phyloP scores from a whole-genome alignment of 805 yeast species.

The Lipomyces yamanashiensis region DNA sequence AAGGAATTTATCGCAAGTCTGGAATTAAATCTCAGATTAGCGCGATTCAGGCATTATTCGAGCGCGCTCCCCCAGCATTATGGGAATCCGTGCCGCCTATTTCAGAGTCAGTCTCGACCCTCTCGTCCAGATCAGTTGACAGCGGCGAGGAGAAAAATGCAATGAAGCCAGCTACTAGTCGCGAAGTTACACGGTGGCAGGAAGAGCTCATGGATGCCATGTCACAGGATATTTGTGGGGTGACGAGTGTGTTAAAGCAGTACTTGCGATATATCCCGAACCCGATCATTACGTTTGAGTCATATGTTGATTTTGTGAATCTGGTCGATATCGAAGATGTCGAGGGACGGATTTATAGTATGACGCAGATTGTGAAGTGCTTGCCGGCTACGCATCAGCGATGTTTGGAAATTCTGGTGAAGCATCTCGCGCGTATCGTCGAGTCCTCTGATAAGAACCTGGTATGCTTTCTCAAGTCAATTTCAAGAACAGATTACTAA shows the following conservation, averaged over 20 bases:
- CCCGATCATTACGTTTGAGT: conserved; percentile 74
- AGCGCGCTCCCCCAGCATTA: conserved; percentile 24
- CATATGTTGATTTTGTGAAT: conserved; percentile 69
- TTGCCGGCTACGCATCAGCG: conserved; percentile 72
- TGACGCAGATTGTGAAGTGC: conserved; percentile 48
- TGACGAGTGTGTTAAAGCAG: conserved; percentile 83
- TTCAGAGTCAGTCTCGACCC: conserved; percentile 5
- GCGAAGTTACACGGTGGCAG: conserved; percentile 11
- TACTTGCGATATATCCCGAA: conserved; percentile 83
- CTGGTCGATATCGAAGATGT: conserved; percentile 43
- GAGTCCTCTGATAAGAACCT: conserved; percentile 61
- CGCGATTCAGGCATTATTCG: conserved; percentile 50
- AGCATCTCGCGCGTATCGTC: conserved; percentile 69
- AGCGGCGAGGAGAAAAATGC: conserved; percentile 41
- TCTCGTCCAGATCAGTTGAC: conserved; percentile 13
- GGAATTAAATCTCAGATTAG: conserved; percentile 77
- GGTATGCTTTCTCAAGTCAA: conserved; percentile 17
- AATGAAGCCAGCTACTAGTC: conserved; percentile 35
- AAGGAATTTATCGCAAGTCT: conserved; percentile 89
- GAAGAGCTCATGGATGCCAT: conserved; percentile 46
- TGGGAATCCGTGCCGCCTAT: conserved; percentile 4
- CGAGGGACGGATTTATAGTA: conserved; percentile 38
- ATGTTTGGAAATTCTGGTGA: conserved; percentile 59
- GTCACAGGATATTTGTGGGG: conserved; percentile 78
- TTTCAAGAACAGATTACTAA: not conserved